These are phyloP conservation scores for Coccomyxa subellipsoidea DNA, from an alignment of 163 green algal genomes.

Conservation along the genomic window DNA sequence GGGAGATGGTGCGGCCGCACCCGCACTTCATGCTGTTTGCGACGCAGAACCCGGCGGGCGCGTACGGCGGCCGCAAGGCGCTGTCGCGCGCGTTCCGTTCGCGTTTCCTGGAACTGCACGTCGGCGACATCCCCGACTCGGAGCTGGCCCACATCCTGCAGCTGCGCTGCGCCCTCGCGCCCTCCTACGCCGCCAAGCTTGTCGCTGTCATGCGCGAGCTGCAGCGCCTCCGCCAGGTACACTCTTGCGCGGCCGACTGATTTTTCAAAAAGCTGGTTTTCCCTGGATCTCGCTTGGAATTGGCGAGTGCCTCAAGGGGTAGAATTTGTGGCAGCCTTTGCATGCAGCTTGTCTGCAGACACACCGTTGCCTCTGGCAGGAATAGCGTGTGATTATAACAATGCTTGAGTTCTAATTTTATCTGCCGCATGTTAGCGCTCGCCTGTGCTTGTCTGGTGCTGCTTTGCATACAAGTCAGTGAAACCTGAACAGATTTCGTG, in stretches of 20 bases:
- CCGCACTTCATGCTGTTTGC: conserved; percentile 99
- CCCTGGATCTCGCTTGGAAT: too few relatives aligned
- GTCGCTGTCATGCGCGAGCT: conserved; percentile 91
- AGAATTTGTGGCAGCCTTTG: background rate
- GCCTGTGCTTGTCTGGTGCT: too few relatives aligned
- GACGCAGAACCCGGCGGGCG: conserved; percentile 91
- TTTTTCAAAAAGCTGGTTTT: too few relatives aligned
- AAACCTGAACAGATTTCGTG: too few relatives aligned
- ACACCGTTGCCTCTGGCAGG: too few relatives aligned
- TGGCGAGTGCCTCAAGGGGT: background rate
- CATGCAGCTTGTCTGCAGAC: background rate
- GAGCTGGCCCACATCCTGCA: conserved; percentile 91
- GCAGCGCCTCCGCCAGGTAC: conserved; percentile 68
- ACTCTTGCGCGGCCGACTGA: too few relatives aligned
- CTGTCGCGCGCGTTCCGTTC: conserved; percentile 62
- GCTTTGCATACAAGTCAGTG: too few relatives aligned
- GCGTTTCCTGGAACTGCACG: conserved; percentile 95
- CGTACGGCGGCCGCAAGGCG: conserved; percentile 87
- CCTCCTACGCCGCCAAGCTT: conserved; percentile 80
- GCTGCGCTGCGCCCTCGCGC: conserved; percentile 76
- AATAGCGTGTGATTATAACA: too few relatives aligned
- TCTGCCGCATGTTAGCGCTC: too few relatives aligned
- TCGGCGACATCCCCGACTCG: conserved; percentile 91
- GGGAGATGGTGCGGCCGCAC: conserved; percentile 90
- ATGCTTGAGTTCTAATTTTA: too few relatives aligned